Conservation (phyloP, 768 basidiomycete species). For the Collybia sp. region DNA sequence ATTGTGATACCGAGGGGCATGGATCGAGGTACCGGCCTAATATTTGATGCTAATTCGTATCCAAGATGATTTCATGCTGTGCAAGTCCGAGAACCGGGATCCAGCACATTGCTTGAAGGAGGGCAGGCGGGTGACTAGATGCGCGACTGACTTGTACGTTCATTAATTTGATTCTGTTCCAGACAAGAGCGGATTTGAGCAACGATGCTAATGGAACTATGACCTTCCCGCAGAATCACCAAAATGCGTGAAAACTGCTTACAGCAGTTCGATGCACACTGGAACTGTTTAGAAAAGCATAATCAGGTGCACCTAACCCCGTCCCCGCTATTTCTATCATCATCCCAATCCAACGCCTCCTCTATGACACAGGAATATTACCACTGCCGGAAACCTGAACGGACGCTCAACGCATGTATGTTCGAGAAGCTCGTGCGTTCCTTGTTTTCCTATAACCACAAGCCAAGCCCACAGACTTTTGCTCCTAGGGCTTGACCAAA, state of each 20-base stretch:
- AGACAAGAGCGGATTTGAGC: not conserved
- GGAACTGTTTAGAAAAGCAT: conserved; percentile 89
- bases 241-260: conserved; percentile 94
- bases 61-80: conserved; percentile 70
- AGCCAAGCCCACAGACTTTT: conserved; percentile 1
- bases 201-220: not conserved
- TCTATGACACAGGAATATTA: conserved; percentile 73
- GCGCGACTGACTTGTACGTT: conserved; percentile 88
- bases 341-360: not conserved
- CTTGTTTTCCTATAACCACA: not conserved
- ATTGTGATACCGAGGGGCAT: not conserved
- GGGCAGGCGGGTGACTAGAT: conserved; percentile 92
- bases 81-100: conserved; percentile 88
- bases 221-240: conserved; percentile 55
- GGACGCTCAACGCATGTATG: conserved; percentile 87
- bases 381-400: conserved; percentile 85
- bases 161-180: not conserved
- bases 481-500: conserved; percentile 79
- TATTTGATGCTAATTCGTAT: conserved; percentile 1
- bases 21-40: too few relatives aligned
- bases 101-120: conserved; percentile 94
- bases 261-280: conserved; percentile 84
- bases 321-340: not conserved
- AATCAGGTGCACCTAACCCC: conserved; percentile 74
- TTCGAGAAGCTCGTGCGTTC: conserved; percentile 88